Evolutionary conservation across 129 eudicot genomes (phyloP).

Genomic region (Flaveria bidentis): DNA sequence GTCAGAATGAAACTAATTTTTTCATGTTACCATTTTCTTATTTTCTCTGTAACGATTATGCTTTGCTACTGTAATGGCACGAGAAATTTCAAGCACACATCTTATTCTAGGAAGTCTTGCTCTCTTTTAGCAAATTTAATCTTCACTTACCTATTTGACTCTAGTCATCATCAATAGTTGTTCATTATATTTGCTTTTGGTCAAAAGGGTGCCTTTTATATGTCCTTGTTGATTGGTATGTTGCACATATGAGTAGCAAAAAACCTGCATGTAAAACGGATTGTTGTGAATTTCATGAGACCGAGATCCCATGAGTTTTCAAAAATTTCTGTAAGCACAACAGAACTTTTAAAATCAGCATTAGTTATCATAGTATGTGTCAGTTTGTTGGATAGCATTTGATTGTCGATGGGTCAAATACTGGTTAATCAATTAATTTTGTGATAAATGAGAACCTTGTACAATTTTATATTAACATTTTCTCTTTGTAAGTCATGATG

Average conservation of each 20-base stretch:
- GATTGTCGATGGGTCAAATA: not conserved
- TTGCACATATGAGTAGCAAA: not conserved
- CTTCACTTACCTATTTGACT: not conserved
- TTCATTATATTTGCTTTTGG: not conserved
- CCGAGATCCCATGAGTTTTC: not conserved
- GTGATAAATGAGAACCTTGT: not conserved
- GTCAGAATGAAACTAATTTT: no score
- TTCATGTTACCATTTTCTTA: not conserved
- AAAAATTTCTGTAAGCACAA: constrained; percentile 1
- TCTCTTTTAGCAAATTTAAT: not conserved
- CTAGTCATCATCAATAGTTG: not conserved
- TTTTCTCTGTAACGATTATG: not conserved
- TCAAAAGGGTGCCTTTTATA: not conserved
- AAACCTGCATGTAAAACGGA: not conserved
- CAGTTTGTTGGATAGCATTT: not conserved
- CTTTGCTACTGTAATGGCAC: not conserved
- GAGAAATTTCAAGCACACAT: not conserved
- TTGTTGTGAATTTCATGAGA: not conserved
- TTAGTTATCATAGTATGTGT: not conserved
- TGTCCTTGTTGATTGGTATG: constrained; percentile 2
- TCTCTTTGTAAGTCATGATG: not conserved
- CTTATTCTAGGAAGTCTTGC: constrained; percentile 6
- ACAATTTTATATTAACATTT: not conserved
- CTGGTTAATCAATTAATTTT: constrained; percentile 1
- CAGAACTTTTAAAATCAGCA: not conserved